These are phyloP conservation scores for Aspergillus viridinutans DNA, from an alignment of 2,329 filamentous ascomycete genomes.

Conservation along the genomic window DNA sequence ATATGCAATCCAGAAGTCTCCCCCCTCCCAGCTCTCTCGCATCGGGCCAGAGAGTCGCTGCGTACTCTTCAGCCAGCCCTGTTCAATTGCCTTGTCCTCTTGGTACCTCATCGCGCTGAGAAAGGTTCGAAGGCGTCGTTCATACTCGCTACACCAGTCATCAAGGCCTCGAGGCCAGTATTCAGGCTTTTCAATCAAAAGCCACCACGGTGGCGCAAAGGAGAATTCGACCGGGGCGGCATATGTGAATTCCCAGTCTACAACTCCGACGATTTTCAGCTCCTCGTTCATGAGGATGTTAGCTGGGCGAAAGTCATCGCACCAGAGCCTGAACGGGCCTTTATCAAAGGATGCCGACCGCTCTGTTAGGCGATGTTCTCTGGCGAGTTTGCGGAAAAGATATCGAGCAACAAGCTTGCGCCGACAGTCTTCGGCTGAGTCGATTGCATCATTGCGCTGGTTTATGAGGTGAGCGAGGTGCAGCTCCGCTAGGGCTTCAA, in stretches of 20 bases:
- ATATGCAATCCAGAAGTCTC: conserved; percentile 13
- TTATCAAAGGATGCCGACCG: conserved; percentile 15
- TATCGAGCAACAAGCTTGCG: conserved; percentile 16
- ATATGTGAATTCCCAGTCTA: conserved; percentile 25
- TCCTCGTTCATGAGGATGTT: conserved; percentile 16
- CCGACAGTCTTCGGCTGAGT: conserved; percentile 20
- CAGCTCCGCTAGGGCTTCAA: conserved; percentile 36
- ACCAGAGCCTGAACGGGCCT: conserved; percentile 22
- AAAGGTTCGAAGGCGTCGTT: conserved; percentile 13
- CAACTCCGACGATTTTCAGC: conserved; percentile 12
- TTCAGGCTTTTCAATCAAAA: conserved; percentile 20
- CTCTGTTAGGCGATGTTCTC: conserved; percentile 7
- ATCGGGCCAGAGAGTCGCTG: conserved; percentile 12
- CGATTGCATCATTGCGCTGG: conserved; percentile 37
- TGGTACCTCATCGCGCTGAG: conserved; percentile 8
- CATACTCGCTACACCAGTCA: conserved; percentile 13
- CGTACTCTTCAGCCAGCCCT: conserved; percentile 1
- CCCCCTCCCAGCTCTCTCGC: conserved; percentile 11
- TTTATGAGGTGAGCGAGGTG: conserved; percentile 38
- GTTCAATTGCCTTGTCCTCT: conserved; percentile 10
- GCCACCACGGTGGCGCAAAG: conserved; percentile 20
- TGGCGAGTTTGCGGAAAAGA: conserved; percentile 17
- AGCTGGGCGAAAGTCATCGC: conserved; percentile 18
- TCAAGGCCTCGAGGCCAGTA: conserved; percentile 17
- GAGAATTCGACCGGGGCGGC: conserved; percentile 17